A percentile compares a stretch with the other conserved stretches of the same genome.
Conservation (phyloP, 2,329 filamentous ascomycete genomes). For the Parasarocladium wereldwijsianum region DNA sequence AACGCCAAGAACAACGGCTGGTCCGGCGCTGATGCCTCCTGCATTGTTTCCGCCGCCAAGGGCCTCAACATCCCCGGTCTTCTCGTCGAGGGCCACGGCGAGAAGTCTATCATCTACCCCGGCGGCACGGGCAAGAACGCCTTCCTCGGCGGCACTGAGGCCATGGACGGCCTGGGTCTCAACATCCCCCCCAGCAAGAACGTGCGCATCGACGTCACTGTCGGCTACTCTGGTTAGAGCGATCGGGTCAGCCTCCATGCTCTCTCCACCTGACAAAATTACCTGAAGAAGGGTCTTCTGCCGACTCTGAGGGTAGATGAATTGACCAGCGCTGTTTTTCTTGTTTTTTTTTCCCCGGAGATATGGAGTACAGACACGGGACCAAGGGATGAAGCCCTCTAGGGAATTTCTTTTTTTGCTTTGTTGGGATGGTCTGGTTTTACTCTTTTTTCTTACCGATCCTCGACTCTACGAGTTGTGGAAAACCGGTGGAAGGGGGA, state of each 20-base stretch:
- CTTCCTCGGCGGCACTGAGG: constrained; percentile 22
- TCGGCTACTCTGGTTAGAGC: constrained; percentile 14
- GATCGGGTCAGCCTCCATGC: neutral
- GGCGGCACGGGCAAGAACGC: constrained; percentile 21
- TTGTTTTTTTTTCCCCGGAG: too few relatives aligned
- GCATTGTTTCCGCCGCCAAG: constrained; percentile 25
- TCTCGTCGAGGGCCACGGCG: constrained; percentile 21
- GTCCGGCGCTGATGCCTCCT: constrained; percentile 36
- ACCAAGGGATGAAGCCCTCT: too few relatives aligned
- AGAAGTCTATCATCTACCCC: constrained; percentile 25
- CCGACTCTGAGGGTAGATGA: too few relatives aligned
- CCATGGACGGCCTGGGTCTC: constrained; percentile 23
- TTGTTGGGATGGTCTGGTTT: too few relatives aligned
- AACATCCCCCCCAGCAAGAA: constrained; percentile 18
- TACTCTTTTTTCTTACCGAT: too few relatives aligned
- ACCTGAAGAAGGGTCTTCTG: too few relatives aligned
- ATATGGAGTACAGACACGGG: too few relatives aligned
- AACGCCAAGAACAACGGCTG: constrained; percentile 29
- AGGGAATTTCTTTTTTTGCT: too few relatives aligned
- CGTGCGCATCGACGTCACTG: constrained; percentile 15
- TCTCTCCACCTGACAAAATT: too few relatives aligned
- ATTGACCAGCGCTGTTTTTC: too few relatives aligned
- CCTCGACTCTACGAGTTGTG: too few relatives aligned
- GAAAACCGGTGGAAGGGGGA: too few relatives aligned
- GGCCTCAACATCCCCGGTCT: constrained; percentile 18